Base-by-base conservation (phyloP, 2,329 filamentous ascomycete species). In the Aspergillus fumigatus region DNA sequence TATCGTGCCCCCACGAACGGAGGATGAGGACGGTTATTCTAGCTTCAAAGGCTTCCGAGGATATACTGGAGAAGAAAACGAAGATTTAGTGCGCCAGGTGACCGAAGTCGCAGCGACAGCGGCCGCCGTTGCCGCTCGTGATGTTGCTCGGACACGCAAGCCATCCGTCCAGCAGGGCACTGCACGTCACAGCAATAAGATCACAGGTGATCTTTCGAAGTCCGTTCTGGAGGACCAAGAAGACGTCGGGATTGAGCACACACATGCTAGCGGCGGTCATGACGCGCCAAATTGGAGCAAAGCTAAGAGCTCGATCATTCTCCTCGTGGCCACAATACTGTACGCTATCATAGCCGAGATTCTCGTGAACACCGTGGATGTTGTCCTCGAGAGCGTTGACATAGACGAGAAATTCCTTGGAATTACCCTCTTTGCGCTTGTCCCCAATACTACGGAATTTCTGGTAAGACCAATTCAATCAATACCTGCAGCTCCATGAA, bases 241-340 rank as follows among this genome's bases (percentile, higher is more conserved):
- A 41, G 80, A 82, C 32, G 67, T 70, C 19, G 77, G 71, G 26
- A 62, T 74, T 51, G 71, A 73, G 38, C 75, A 75, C 26, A 76
- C 80, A 48, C 75, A 79, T 52, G 69, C 71, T 43, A 77, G 77
- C 52, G 90, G 89, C 48, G 92, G 93, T 0, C 95, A 99, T 67
- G 94, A 99, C 73, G 94, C 94, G n/a, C 94, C 94, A 4, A 99
- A 99, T 72, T 99, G 94, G 94, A 90, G 93, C 67, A 87, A 92
- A 59, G 84, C 83, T 53, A 97, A 97, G 82, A 96, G 91, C 79
- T 83, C 91, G 2, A 80, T 97, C 49, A 93, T 99, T 57, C 80
- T 99, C 11, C 85, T 97, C 63, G 88, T 85, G 1, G 93, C 95
- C 3, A 99, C 94, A 0, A 68, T 97, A 14, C 82, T 96, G 11